Conservation (phyloP, 2,329 filamentous ascomycete species). For the Phyllosticta capitalensis region DNA sequence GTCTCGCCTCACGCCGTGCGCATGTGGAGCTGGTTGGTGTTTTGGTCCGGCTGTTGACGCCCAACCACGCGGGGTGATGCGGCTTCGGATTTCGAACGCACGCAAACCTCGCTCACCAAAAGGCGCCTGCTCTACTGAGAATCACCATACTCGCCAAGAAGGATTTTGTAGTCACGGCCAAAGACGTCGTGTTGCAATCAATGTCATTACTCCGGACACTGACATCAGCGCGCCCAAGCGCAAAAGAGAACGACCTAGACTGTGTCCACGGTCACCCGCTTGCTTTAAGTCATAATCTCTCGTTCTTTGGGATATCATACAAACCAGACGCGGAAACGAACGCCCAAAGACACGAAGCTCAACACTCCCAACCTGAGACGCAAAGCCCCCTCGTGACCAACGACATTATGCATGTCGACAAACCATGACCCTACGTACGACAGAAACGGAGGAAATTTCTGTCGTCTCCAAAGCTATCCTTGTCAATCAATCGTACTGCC, state of each 20-base stretch:
- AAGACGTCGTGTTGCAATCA: no score
- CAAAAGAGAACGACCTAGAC: neutral
- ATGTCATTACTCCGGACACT: no score
- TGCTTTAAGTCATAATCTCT: neutral
- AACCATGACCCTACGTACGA: neutral
- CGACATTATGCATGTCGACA: neutral
- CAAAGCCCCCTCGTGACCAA: neutral
- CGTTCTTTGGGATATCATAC: neutral
- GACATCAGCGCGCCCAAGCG: no score
- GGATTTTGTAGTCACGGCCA: no score
- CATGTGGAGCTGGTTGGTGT: neutral
- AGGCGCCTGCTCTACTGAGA: neutral
- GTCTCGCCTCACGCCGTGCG: neutral
- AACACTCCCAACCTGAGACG: neutral
- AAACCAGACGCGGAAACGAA: neutral
- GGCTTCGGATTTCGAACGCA: neutral
- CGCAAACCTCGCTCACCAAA: neutral
- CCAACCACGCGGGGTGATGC: neutral
- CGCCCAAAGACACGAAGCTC: neutral
- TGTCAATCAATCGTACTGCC: neutral
- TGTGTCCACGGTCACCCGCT: neutral
- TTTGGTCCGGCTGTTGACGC: neutral
- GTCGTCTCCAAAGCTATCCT: neutral
- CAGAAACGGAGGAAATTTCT: neutral
- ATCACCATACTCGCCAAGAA: no score